phyloP scores from a whole-genome alignment of 2,329 filamentous ascomycete genomes.

The Colletotrichum sp. region DNA sequence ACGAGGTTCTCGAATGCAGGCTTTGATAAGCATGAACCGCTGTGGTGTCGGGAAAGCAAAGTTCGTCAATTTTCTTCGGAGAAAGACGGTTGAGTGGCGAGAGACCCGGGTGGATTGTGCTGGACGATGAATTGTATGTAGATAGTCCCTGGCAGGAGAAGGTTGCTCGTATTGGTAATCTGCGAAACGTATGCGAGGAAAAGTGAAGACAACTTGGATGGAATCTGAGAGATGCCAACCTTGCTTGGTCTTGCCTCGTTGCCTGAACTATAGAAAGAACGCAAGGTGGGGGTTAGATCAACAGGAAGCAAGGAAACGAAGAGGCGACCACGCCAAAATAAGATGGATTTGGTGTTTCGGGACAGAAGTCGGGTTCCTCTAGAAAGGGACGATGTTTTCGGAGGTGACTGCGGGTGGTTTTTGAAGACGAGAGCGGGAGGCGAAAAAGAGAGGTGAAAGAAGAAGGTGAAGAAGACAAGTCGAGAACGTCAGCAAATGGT shows the following conservation, averaged over 20 bases:
- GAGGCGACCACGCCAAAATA: not conserved
- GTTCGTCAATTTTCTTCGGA: not conserved
- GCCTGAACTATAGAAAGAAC: not conserved
- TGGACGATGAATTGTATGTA: not conserved
- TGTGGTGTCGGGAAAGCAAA: not conserved
- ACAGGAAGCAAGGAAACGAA: not conserved
- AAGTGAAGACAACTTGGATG: not conserved
- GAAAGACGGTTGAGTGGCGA: not conserved
- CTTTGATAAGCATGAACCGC: not conserved
- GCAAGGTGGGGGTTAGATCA: not conserved
- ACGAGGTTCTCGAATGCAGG: not conserved
- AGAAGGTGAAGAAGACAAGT: not conserved
- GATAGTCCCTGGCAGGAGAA: not conserved
- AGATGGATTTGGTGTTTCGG: not conserved
- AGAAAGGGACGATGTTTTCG: not conserved
- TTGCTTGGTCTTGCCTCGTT: not conserved
- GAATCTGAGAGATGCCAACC: not conserved
- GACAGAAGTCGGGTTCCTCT: not conserved
- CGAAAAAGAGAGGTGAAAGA: not conserved
- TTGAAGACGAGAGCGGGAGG: not conserved
- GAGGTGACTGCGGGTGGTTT: not conserved
- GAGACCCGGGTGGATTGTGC: not conserved
- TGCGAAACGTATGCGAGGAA: not conserved
- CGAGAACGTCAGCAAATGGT: conserved; percentile 14
- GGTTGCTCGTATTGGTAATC: not conserved